Evolutionary conservation across 1,284 basidiomycete genomes (phyloP).

Genomic region (Melampsora larici-populina): DNA sequence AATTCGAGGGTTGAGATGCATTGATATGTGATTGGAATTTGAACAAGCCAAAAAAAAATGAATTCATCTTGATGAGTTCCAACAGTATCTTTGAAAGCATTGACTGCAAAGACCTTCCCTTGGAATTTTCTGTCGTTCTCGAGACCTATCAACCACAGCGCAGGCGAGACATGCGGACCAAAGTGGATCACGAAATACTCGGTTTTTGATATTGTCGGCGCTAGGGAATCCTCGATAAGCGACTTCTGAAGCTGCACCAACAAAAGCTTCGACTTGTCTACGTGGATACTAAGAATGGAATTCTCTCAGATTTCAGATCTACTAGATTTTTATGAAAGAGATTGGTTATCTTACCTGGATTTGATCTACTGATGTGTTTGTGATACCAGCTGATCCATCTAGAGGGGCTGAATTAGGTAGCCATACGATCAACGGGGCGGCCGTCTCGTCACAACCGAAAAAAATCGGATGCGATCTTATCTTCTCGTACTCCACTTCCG

Average conservation of each 20-base stretch:
- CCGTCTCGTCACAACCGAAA: slow-evolving; percentile 37
- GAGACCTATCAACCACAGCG: slow-evolving; percentile 30
- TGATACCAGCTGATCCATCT: slow-evolving; percentile 16
- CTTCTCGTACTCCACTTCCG: background rate
- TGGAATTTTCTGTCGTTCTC: background rate
- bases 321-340: no score
- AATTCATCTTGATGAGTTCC: no score
- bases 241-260: slow-evolving; percentile 25
- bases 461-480: slow-evolving; percentile 26
- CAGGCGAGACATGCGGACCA: slow-evolving; percentile 39
- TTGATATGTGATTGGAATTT: no score
- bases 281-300: slow-evolving; percentile 10
- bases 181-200: slow-evolving; percentile 29
- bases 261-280: slow-evolving; percentile 1
- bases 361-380: slow-evolving; percentile 29
- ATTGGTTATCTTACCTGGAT: no score
- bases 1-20: no score
- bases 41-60: no score
- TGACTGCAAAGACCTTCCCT: slow-evolving; percentile 26
- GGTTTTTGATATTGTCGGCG: background rate
- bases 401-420: slow-evolving; percentile 25
- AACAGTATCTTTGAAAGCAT: slow-evolving; percentile 41
- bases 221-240: slow-evolving; percentile 25
- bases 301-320: no score
- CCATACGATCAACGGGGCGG: slow-evolving; percentile 24